phyloP scores from a whole-genome alignment of 192 early-diverging fungal genomes.

The Podila horticola region DNA sequence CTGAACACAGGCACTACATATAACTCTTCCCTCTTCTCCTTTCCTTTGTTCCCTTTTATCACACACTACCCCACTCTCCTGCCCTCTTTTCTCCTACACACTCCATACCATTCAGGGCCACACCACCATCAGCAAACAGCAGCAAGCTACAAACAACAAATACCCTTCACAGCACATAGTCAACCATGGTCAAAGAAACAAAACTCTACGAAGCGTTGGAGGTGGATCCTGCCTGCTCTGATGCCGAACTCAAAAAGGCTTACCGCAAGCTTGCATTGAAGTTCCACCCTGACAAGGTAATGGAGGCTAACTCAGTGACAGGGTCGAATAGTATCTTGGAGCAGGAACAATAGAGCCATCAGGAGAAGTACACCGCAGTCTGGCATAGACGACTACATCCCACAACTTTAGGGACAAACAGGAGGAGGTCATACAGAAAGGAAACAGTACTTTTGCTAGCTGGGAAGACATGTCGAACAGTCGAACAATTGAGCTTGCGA shows the following conservation, averaged over 20 bases:
- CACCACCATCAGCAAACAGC: background rate
- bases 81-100: constrained; percentile 5
- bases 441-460: too few species aligned
- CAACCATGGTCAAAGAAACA: constrained; percentile 72
- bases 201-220: constrained; percentile 93
- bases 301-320: background rate
- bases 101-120: background rate
- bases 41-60: background rate
- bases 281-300: constrained; percentile 86
- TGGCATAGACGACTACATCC: too few species aligned
- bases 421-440: too few species aligned
- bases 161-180: background rate
- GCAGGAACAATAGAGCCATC: too few species aligned
- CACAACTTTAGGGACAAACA: too few species aligned
- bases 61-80: background rate
- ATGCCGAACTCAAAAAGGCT: constrained; percentile 94
- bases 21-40: background rate
- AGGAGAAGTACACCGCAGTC: too few species aligned
- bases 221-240: constrained; percentile 75
- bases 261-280: constrained; percentile 96
- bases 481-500: too few species aligned
- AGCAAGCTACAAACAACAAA: background rate
- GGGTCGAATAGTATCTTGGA: too few species aligned
- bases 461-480: too few species aligned
- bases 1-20: too few species aligned